Percentiles rank a stretch among this genome's conserved stretches.
Conservation (phyloP, 2,329 filamentous ascomycete genomes). For the Cercospora sesami region DNA sequence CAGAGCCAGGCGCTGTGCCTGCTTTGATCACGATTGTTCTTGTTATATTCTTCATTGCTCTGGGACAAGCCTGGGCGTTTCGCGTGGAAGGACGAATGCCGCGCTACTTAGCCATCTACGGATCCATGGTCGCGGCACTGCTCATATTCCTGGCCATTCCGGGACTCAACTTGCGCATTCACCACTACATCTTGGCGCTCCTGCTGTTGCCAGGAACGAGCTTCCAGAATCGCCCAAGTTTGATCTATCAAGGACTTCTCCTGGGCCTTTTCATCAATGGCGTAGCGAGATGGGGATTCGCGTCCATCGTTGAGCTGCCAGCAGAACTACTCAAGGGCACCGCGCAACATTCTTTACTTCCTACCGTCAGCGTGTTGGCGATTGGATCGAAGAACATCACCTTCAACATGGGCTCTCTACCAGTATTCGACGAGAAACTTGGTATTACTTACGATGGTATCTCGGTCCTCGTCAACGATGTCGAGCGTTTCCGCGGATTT, state of each 20-base stretch:
- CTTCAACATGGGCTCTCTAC: constrained; percentile 56
- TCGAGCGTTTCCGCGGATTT: constrained; percentile 75
- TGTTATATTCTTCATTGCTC: constrained; percentile 65
- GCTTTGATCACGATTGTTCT: constrained; percentile 78
- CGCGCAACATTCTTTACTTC: constrained; percentile 61
- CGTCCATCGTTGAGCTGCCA: constrained; percentile 80
- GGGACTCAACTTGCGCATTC: constrained; percentile 78
- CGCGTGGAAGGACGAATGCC: constrained; percentile 79
- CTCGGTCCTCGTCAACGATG: constrained; percentile 80
- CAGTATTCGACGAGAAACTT: constrained; percentile 44
- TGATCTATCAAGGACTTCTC: constrained; percentile 86
- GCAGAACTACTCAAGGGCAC: constrained; percentile 62
- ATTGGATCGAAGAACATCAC: constrained; percentile 60
- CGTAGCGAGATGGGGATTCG: constrained; percentile 91
- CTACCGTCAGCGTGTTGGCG: constrained; percentile 47
- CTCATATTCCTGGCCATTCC: constrained; percentile 71
- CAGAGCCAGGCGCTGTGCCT: constrained; percentile 83
- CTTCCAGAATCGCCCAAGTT: constrained; percentile 79
- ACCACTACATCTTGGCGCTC: constrained; percentile 90
- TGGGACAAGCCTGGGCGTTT: constrained; percentile 81
- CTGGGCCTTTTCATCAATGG: constrained; percentile 93
- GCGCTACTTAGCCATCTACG: constrained; percentile 75
- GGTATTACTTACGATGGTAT: constrained; percentile 64
- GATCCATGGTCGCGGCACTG: constrained; percentile 65
- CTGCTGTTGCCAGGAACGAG: constrained; percentile 84